These are phyloP conservation scores for Trichoderma pleuroti DNA, from an alignment of 2,329 filamentous ascomycete genomes.

Conservation along the genomic window DNA sequence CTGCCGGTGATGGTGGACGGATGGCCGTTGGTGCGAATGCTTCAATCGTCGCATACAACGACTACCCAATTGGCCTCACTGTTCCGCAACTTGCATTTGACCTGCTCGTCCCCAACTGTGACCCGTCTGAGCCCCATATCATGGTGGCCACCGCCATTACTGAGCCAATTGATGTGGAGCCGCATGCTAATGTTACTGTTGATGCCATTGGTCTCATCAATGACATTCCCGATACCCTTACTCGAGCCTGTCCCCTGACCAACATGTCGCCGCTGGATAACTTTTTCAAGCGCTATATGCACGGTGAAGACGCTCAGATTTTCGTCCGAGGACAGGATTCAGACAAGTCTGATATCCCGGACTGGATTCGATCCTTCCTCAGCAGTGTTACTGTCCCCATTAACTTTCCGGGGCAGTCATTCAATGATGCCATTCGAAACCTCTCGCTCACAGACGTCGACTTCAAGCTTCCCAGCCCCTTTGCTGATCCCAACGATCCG, in stretches of 20 bases:
- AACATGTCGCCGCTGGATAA: conserved; percentile 79
- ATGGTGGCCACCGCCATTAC: conserved; percentile 74
- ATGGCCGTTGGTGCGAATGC: conserved; percentile 78
- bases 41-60: conserved; percentile 67
- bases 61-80: conserved; percentile 72
- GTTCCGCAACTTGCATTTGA: conserved; percentile 81
- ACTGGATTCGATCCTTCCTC: conserved; percentile 78
- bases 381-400: conserved; percentile 79
- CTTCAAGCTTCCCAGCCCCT: conserved; percentile 78
- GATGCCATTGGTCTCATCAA: conserved; percentile 69
- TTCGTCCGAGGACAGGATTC: conserved; percentile 77
- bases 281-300: conserved; percentile 76
- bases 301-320: conserved; percentile 72
- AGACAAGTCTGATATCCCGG: conserved; percentile 64
- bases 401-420: conserved; percentile 74
- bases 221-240: conserved; percentile 70
- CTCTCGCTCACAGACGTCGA: conserved; percentile 84
- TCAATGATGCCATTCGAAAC: conserved; percentile 80
- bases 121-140: conserved; percentile 67
- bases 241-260: conserved; percentile 69
- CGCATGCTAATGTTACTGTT: conserved; percentile 63
- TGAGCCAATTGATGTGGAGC: conserved; percentile 61
- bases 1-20: conserved; percentile 41
- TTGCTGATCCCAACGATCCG: conserved; percentile 70
- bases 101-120: conserved; percentile 80